A percentile compares a stretch with the other conserved stretches of the same genome.
Evolutionary conservation across 192 early-diverging fungal genomes (phyloP).

Genomic region (Irineochytrium annulatum): DNA sequence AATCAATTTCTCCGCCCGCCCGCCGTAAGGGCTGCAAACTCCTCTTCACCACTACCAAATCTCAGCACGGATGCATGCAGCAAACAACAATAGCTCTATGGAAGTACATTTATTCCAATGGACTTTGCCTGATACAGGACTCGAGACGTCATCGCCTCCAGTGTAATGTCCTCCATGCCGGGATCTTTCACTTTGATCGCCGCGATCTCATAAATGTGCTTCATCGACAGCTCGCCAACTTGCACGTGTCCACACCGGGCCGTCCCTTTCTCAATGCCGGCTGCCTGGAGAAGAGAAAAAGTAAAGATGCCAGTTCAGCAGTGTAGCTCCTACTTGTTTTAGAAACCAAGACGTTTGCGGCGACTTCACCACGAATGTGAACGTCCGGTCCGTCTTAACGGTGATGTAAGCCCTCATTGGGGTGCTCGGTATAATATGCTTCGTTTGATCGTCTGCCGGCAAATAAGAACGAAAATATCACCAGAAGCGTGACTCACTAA

Average conservation of each 20-base stretch:
- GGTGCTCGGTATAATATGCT: constrained; percentile 70
- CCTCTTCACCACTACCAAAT: no score
- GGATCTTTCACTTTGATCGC: constrained; percentile 83
- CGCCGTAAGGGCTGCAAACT: no score
- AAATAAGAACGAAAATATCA: neutral
- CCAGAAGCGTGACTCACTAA: constrained; percentile 62
- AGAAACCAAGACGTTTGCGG: constrained; percentile 89
- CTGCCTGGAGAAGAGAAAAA: constrained; percentile 81
- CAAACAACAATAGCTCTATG: no score
- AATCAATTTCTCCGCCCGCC: no score
- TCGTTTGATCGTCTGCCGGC: constrained; percentile 70
- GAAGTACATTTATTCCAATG: constrained; percentile 86
- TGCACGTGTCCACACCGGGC: constrained; percentile 68
- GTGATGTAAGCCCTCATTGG: constrained; percentile 81
- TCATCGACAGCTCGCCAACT: constrained; percentile 79
- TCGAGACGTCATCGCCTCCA: constrained; percentile 66
- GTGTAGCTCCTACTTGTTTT: no score
- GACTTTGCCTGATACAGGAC: constrained; percentile 74
- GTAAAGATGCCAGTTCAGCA: no score
- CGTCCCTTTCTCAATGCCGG: constrained; percentile 83
- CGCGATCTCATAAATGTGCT: constrained; percentile 93
- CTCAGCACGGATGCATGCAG: no score
- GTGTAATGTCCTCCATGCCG: constrained; percentile 63
- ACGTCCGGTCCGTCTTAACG: constrained; percentile 87
- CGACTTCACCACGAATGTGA: constrained; percentile 81